A percentile compares a stretch with the other conserved stretches of the same genome.
phyloP scores from a whole-genome alignment of 768 basidiomycete species.

The Suillus paluster region DNA sequence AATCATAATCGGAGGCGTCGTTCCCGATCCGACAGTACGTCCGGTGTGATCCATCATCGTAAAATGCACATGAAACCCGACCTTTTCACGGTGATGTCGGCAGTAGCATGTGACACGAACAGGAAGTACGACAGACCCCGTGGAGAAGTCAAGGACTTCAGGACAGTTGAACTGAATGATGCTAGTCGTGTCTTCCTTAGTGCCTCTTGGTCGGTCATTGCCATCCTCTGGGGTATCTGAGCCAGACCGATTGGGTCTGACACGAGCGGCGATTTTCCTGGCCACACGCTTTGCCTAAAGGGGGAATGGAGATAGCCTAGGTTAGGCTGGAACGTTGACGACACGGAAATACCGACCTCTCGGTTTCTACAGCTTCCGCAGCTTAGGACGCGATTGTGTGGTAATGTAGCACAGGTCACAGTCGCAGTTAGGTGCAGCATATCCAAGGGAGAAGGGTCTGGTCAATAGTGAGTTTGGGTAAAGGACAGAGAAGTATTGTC shows the following conservation, averaged over 20 bases:
- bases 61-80: constrained; percentile 91
- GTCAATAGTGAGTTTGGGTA: constrained; percentile 23
- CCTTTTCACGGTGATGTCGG: constrained; percentile 96
- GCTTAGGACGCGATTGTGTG: constrained; percentile 74
- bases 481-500: constrained; percentile 19
- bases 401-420: constrained; percentile 82
- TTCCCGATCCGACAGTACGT: constrained; percentile 78
- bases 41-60: constrained; percentile 82
- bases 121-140: constrained; percentile 88
- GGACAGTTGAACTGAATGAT: constrained; percentile 97
- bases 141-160: constrained; percentile 85
- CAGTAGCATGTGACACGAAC: constrained; percentile 98
- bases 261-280: constrained; percentile 84
- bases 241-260: constrained; percentile 77
- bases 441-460: constrained; percentile 71
- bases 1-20: constrained; percentile 93
- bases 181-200: constrained; percentile 71
- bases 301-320: constrained; percentile 16
- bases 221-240: constrained; percentile 69
- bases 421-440: constrained; percentile 73
- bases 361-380: constrained; percentile 89
- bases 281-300: constrained; percentile 84
- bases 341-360: constrained; percentile 56
- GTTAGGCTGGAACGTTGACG: constrained; percentile 13
- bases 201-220: constrained; percentile 44